These are phyloP conservation scores for Salicornia ramosissima DNA, from an alignment of 148 eudicot species.

Conservation along the genomic window DNA sequence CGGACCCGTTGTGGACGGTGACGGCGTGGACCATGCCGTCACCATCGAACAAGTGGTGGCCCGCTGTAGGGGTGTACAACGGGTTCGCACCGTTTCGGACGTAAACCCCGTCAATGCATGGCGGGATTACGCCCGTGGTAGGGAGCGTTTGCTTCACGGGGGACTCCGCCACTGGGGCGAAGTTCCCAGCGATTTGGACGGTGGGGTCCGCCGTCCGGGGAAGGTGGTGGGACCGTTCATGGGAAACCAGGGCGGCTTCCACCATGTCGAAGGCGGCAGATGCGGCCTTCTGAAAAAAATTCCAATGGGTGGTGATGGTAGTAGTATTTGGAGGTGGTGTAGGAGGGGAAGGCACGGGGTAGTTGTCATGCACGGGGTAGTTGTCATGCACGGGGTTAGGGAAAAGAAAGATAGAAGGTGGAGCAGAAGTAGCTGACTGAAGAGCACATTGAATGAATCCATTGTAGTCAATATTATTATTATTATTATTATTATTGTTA, in stretches of 20 bases:
- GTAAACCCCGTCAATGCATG: constrained; percentile 54
- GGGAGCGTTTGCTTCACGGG: constrained; percentile 34
- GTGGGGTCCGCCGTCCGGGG: constrained; percentile 57
- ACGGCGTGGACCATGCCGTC: constrained; percentile 86
- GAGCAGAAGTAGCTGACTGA: constrained; percentile 1
- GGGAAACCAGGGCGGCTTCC: constrained; percentile 31
- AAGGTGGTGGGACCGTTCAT: constrained; percentile 33
- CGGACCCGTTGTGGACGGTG: constrained; percentile 30
- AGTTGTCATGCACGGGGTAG: background rate
- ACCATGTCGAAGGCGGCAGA: constrained; percentile 38
- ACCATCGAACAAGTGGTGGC: constrained; percentile 82
- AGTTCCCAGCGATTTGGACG: constrained; percentile 65
- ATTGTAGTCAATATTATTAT: background rate
- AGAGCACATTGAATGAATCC: background rate
- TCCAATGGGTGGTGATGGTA: constrained; percentile 22
- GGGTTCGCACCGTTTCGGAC: constrained; percentile 83
- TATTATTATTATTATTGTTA: too few relatives aligned
- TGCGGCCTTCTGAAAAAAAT: constrained; percentile 38
- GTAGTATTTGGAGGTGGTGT: background rate
- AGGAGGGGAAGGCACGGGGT: background rate
- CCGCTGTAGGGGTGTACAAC: constrained; percentile 38
- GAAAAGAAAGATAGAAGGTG: constrained; percentile 4
- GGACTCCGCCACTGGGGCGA: constrained; percentile 65
- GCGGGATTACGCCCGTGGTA: constrained; percentile 42
- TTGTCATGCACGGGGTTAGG: background rate